Evolutionary conservation across 768 basidiomycete species (phyloP).

Genomic region (Mycena amicta): DNA sequence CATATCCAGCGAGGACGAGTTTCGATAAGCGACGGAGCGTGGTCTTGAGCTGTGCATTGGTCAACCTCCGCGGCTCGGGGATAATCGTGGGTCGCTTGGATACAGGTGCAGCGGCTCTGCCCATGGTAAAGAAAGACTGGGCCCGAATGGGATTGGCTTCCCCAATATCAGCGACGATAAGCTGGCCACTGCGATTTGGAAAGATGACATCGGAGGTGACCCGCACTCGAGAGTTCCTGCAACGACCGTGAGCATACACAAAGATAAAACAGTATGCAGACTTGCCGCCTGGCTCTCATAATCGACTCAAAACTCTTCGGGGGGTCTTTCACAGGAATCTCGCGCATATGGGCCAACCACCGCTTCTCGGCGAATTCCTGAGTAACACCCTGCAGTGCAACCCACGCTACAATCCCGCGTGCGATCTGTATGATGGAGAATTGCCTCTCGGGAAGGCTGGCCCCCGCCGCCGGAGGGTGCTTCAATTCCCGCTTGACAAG

Average conservation of each 20-base stretch:
- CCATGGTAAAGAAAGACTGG: slow-evolving; percentile 30
- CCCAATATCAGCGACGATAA: slow-evolving; percentile 83
- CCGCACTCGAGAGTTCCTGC: slow-evolving; percentile 60
- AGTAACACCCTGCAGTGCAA: slow-evolving; percentile 78
- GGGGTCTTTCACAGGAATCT: slow-evolving; percentile 62
- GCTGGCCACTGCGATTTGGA: slow-evolving; percentile 67
- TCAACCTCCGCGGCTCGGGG: slow-evolving; percentile 21
- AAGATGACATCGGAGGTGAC: slow-evolving; percentile 76
- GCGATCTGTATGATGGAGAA: slow-evolving; percentile 69
- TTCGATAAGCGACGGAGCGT: slow-evolving; percentile 81
- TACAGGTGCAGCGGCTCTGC: neutral
- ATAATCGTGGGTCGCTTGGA: slow-evolving; percentile 6
- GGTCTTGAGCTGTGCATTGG: slow-evolving; percentile 58
- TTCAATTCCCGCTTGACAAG: slow-evolving; percentile 82
- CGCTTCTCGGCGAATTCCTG: slow-evolving; percentile 76
- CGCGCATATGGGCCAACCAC: slow-evolving; percentile 67
- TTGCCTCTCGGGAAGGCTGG: slow-evolving; percentile 57
- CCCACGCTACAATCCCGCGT: slow-evolving; percentile 77
- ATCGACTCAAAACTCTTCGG: slow-evolving; percentile 32
- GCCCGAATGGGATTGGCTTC: slow-evolving; percentile 44
- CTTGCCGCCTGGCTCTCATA: slow-evolving; percentile 38
- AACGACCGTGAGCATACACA: neutral
- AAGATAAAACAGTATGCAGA: neutral
- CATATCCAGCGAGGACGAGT: slow-evolving; percentile 83
- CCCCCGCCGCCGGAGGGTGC: slow-evolving; percentile 50